phyloP scores from a whole-genome alignment of 345 rosid species.

The Camelina hispida region DNA sequence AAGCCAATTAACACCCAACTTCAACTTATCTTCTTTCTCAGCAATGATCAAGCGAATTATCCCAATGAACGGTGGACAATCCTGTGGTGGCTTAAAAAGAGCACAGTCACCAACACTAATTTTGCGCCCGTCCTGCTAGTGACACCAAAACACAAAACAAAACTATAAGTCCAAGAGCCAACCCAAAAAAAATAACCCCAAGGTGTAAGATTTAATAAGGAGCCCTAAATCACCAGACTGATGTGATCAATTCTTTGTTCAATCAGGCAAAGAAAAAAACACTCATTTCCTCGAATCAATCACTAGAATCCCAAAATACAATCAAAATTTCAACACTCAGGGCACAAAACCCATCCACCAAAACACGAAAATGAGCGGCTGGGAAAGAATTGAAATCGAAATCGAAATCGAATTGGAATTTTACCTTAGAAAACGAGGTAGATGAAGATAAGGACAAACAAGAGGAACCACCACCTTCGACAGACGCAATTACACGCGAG shows the following conservation, averaged over 20 bases:
- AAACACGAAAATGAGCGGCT: too few relatives aligned
- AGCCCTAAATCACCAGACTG: too few relatives aligned
- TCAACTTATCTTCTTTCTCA: constrained; percentile 60
- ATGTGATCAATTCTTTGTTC: too few relatives aligned
- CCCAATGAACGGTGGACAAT: constrained; percentile 87
- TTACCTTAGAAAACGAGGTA: constrained; percentile 59
- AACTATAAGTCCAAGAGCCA: not conserved
- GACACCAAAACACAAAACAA: constrained; percentile 18
- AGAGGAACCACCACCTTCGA: constrained; percentile 51
- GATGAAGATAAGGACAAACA: constrained; percentile 51
- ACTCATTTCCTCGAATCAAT: not conserved
- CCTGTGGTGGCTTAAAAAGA: constrained; percentile 82
- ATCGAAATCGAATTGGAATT: not conserved
- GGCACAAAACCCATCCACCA: not conserved
- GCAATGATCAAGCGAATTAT: constrained; percentile 63
- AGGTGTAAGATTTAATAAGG: too few relatives aligned
- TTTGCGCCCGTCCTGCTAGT: constrained; percentile 76
- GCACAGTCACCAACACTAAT: constrained; percentile 92
- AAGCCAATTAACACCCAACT: constrained; percentile 82
- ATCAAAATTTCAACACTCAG: not conserved
- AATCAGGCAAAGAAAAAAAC: not conserved
- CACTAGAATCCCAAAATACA: not conserved
- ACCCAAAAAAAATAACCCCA: not conserved
- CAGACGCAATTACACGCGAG: constrained; percentile 57
- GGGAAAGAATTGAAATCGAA: not conserved